A percentile compares a stretch with the other conserved stretches of the same genome.
phyloP scores from a whole-genome alignment of 2,329 filamentous ascomycete species.

The Diaporthe sp. region DNA sequence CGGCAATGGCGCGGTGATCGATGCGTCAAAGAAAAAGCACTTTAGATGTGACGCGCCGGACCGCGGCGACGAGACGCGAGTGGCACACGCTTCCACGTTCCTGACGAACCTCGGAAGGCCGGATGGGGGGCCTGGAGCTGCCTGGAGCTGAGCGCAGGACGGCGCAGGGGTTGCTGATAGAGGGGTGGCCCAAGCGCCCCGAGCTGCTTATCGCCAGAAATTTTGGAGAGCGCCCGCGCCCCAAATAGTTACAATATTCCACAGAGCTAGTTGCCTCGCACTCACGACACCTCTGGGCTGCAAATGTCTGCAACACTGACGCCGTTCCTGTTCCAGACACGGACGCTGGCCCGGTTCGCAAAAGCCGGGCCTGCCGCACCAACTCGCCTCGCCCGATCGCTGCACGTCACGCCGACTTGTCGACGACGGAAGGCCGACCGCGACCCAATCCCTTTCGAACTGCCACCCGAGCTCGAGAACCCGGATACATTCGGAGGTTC shows the following conservation, averaged over 20 bases:
- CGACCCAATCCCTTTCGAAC: conserved; percentile 64
- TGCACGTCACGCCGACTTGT: conserved; percentile 39
- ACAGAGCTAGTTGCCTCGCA: not conserved
- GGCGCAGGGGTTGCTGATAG: conserved; percentile 14
- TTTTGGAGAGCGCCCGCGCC: not conserved
- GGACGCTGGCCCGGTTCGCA: conserved; percentile 54
- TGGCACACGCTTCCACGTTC: conserved; percentile 33
- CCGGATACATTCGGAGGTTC: conserved; percentile 38
- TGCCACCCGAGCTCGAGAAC: conserved; percentile 47
- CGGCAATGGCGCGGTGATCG: conserved; percentile 1
- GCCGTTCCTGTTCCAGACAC: conserved; percentile 79
- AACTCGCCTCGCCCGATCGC: conserved; percentile 41
- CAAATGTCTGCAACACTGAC: conserved; percentile 62
- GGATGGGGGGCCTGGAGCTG: conserved; percentile 1
- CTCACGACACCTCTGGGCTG: not conserved
- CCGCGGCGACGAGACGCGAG: conserved; percentile 30
- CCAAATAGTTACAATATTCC: not conserved
- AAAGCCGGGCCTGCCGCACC: conserved; percentile 24
- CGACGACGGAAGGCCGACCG: conserved; percentile 32
- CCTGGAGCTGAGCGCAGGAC: not conserved
- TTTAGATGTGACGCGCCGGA: conserved; percentile 33
- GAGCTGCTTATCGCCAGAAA: conserved; percentile 27
- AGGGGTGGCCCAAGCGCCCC: conserved; percentile 5
- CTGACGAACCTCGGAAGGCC: not conserved
- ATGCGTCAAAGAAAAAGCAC: conserved; percentile 21